These are phyloP conservation scores for Mortierella sp. DNA, from an alignment of 371 early-diverging fungal genomes.

Conservation along the genomic window DNA sequence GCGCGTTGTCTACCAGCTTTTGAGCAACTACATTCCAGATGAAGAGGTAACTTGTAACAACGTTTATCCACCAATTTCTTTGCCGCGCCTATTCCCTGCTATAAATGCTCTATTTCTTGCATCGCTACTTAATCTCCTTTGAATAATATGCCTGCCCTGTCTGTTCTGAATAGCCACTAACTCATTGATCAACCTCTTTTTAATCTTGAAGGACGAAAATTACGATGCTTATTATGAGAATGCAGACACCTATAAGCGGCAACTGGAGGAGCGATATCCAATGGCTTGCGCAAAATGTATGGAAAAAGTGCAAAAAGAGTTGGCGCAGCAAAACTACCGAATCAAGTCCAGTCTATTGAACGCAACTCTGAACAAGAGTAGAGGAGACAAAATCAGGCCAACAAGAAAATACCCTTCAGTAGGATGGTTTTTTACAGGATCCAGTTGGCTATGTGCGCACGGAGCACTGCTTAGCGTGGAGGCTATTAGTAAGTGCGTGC, in stretches of 20 bases:
- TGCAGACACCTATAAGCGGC: slow-evolving; percentile 37
- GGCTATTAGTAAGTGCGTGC: slow-evolving; percentile 10
- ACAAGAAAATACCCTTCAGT: slow-evolving; percentile 29
- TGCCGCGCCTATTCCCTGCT: background rate
- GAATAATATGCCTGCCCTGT: background rate
- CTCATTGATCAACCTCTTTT: background rate
- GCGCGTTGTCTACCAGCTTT: slow-evolving; percentile 46
- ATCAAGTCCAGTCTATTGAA: slow-evolving; percentile 42
- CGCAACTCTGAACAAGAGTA: slow-evolving; percentile 36
- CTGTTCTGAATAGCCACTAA: too few relatives aligned
- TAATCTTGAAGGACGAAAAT: slow-evolving; percentile 29
- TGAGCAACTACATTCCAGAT: slow-evolving; percentile 54
- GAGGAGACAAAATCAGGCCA: slow-evolving; percentile 30
- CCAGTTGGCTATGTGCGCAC: slow-evolving; percentile 21
- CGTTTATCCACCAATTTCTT: too few relatives aligned
- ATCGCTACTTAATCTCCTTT: background rate
- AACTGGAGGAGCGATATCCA: slow-evolving; percentile 52
- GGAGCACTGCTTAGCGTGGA: slow-evolving; percentile 14
- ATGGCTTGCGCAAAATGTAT: slow-evolving; percentile 34
- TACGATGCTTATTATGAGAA: slow-evolving; percentile 35
- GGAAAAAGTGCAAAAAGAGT: slow-evolving; percentile 34
- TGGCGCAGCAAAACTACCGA: slow-evolving; percentile 33
- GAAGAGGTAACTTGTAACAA: slow-evolving; percentile 36
- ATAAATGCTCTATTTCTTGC: background rate
- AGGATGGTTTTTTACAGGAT: slow-evolving; percentile 30